phyloP scores from a whole-genome alignment of 2,329 filamentous ascomycete genomes.

The Rutstroemia sp. region DNA sequence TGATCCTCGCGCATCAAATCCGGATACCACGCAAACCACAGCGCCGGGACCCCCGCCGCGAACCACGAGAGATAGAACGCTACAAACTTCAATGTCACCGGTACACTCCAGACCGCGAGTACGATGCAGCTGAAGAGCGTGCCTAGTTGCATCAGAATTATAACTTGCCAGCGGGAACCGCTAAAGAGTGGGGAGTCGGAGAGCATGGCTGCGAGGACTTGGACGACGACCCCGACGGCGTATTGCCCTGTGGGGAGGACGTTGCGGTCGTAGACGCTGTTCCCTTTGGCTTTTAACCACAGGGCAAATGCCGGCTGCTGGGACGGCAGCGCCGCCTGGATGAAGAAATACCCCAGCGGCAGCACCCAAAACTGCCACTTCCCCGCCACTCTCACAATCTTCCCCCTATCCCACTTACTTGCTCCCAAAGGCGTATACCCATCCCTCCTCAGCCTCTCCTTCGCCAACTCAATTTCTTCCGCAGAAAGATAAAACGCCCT shows the following conservation, averaged over 20 bases:
- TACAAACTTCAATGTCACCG: no score
- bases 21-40: no score
- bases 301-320: constrained; percentile 19
- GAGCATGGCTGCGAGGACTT: constrained; percentile 19
- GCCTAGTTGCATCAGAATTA: constrained; percentile 18
- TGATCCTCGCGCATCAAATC: no score
- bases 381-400: constrained; percentile 20
- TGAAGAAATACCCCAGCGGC: constrained; percentile 21
- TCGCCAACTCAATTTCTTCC: constrained; percentile 13
- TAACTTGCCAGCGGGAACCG: constrained; percentile 24
- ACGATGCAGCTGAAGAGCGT: constrained; percentile 11
- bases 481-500: constrained; percentile 32
- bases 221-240: constrained; percentile 15
- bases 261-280: constrained; percentile 18
- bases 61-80: no score
- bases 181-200: constrained; percentile 21
- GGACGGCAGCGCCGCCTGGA: constrained; percentile 16
- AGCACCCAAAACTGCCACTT: constrained; percentile 25
- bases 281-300: constrained; percentile 16
- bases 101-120: no score
- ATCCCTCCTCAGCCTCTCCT: constrained; percentile 12
- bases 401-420: constrained; percentile 18
- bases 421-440: constrained; percentile 20
- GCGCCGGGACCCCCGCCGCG: no score
- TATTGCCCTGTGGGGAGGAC: constrained; percentile 19